These are phyloP conservation scores for Glonium stellatum DNA, from an alignment of 495 filamentous ascomycete species.

Conservation along the genomic window DNA sequence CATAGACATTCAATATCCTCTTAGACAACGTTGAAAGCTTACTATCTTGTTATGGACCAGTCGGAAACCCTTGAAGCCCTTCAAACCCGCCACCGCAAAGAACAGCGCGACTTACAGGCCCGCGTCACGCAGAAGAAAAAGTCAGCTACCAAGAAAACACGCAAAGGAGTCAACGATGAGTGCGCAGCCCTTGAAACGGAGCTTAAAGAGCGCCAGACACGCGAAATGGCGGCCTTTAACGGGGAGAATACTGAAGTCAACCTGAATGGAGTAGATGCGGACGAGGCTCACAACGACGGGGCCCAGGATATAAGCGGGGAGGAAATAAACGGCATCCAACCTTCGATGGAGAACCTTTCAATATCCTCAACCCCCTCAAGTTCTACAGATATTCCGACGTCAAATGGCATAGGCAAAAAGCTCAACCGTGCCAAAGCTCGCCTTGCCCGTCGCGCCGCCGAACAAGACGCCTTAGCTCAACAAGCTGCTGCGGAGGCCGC, in stretches of 20 bases:
- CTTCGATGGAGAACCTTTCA: constrained; percentile 11
- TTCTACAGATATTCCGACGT: constrained; percentile 30
- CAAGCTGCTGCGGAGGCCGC: constrained; percentile 69
- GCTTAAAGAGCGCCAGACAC: constrained; percentile 37
- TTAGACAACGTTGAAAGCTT: too few relatives aligned
- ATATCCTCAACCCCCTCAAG: constrained; percentile 9
- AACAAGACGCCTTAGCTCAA: constrained; percentile 59
- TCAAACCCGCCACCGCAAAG: constrained; percentile 74
- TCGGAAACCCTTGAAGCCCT: constrained; percentile 35
- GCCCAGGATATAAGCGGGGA: constrained; percentile 10
- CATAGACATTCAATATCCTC: too few relatives aligned
- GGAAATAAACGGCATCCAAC: constrained; percentile 12
- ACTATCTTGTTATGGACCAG: constrained; percentile 2
- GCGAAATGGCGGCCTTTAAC: constrained; percentile 54
- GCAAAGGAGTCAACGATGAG: constrained; percentile 72
- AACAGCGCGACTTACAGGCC: constrained; percentile 75
- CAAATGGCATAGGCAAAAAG: constrained; percentile 49
- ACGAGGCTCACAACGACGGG: constrained; percentile 6
- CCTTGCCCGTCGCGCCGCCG: constrained; percentile 78
- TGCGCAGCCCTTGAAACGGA: constrained; percentile 36
- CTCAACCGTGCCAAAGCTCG: constrained; percentile 87
- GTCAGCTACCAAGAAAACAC: constrained; percentile 88
- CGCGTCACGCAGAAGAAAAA: constrained; percentile 93
- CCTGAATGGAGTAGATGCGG: constrained; percentile 1
- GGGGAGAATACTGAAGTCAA: constrained; percentile 11